These are phyloP conservation scores for Aspergillus neotritici DNA, from an alignment of 2,329 filamentous ascomycete genomes.

Conservation along the genomic window DNA sequence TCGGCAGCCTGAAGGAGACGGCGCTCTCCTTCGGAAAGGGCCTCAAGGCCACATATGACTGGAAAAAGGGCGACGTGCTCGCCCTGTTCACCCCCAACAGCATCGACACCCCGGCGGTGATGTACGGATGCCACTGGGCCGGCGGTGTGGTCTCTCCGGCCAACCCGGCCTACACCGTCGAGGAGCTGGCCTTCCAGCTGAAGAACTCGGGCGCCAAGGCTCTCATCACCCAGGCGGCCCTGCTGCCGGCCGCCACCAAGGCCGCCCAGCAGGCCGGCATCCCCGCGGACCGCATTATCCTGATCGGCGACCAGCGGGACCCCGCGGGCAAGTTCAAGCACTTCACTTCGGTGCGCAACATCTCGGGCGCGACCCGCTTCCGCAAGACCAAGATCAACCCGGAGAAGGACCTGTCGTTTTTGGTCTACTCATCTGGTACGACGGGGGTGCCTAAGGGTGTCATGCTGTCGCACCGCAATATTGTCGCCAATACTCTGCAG, in stretches of 20 bases:
- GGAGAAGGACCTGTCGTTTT: slow-evolving; percentile 68
- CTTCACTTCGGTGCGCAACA: slow-evolving; percentile 64
- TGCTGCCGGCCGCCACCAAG: slow-evolving; percentile 58
- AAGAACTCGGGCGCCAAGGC: slow-evolving; percentile 69
- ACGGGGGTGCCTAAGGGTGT: slow-evolving; percentile 91
- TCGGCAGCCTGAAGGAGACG: slow-evolving; percentile 57
- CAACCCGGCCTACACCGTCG: slow-evolving; percentile 78
- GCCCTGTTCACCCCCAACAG: slow-evolving; percentile 78
- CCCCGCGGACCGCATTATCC: slow-evolving; percentile 63
- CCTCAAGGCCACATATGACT: slow-evolving; percentile 66
- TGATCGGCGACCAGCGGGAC: slow-evolving; percentile 63
- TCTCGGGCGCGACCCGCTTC: slow-evolving; percentile 54
- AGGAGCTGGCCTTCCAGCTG: slow-evolving; percentile 80
- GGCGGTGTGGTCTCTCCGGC: slow-evolving; percentile 78
- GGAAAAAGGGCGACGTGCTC: slow-evolving; percentile 78
- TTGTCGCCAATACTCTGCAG: slow-evolving; percentile 68
- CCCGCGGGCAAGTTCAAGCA: slow-evolving; percentile 58
- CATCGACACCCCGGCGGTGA: slow-evolving; percentile 73
- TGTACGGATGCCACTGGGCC: slow-evolving; percentile 76
- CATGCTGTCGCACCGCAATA: slow-evolving; percentile 75
- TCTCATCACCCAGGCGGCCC: slow-evolving; percentile 65
- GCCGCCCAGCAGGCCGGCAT: slow-evolving; percentile 69
- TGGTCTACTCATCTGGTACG: slow-evolving; percentile 86
- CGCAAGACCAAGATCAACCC: slow-evolving; percentile 60
- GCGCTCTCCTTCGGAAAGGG: slow-evolving; percentile 75